These are phyloP conservation scores for Metarhizium album DNA, from an alignment of 2,329 filamentous ascomycete species.

Conservation along the genomic window DNA sequence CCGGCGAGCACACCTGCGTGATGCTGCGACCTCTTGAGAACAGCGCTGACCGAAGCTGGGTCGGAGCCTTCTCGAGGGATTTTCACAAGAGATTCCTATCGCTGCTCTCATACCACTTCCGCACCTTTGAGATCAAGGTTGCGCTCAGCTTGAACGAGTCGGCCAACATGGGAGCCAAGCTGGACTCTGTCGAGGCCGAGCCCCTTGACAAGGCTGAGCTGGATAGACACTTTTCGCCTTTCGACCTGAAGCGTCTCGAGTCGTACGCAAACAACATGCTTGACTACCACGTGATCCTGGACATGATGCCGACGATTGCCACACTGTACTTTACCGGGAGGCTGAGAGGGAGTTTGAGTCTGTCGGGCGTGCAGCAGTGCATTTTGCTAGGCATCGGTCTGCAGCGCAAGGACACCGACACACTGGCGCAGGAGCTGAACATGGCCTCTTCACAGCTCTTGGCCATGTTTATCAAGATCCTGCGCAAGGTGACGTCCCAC, in stretches of 20 bases:
- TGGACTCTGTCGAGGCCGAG: constrained; percentile 40
- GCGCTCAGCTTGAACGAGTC: constrained; percentile 85
- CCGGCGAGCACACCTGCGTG: constrained; percentile 93
- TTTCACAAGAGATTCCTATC: constrained; percentile 91
- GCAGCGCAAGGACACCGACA: constrained; percentile 79
- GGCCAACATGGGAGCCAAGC: constrained; percentile 59
- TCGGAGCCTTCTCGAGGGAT: constrained; percentile 81
- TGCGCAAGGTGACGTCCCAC: constrained; percentile 73
- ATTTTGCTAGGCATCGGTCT: constrained; percentile 85
- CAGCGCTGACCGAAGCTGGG: constrained; percentile 66
- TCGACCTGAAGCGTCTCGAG: constrained; percentile 89
- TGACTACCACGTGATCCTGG: constrained; percentile 94
- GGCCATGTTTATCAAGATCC: constrained; percentile 95
- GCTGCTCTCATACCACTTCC: constrained; percentile 87
- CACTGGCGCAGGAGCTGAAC: constrained; percentile 66
- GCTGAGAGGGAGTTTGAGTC: constrained; percentile 53
- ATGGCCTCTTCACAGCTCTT: constrained; percentile 70
- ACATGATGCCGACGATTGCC: constrained; percentile 77
- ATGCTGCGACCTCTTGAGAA: constrained; percentile 77
- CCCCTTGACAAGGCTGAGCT: constrained; percentile 64
- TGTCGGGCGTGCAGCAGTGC: constrained; percentile 74
- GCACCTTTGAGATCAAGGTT: constrained; percentile 63
- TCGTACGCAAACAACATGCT: constrained; percentile 95
- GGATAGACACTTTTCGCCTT: constrained; percentile 71
- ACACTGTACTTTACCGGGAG: constrained; percentile 75